Percentiles rank a stretch among this genome's conserved stretches.
phyloP scores from a whole-genome alignment of 768 basidiomycete species.

The Pisolithus albus region DNA sequence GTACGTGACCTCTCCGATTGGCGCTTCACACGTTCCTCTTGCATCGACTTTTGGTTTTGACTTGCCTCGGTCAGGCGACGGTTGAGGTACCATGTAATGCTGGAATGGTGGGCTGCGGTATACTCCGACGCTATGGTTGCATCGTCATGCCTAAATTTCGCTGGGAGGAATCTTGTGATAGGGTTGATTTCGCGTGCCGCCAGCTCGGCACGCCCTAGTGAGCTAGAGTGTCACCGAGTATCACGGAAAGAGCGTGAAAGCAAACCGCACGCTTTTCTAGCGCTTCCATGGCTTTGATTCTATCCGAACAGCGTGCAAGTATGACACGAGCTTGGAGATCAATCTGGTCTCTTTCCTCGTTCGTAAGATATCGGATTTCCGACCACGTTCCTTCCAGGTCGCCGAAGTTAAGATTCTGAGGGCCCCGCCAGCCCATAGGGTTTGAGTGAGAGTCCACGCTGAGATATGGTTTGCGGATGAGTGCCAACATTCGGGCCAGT shows the following conservation, averaged over 20 bases:
- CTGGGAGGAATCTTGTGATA: slow-evolving; percentile 62
- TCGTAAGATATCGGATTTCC: slow-evolving; percentile 64
- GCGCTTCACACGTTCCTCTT: slow-evolving; percentile 88
- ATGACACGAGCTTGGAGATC: slow-evolving; percentile 88
- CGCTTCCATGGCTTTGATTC: slow-evolving; percentile 82
- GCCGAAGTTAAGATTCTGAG: slow-evolving; percentile 51
- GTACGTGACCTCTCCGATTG: slow-evolving; percentile 79
- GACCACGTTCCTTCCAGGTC: slow-evolving; percentile 50
- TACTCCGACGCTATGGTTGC: slow-evolving; percentile 50
- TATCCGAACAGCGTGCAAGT: slow-evolving; percentile 76
- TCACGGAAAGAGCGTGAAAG: slow-evolving; percentile 11
- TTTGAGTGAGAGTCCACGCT: slow-evolving; percentile 58
- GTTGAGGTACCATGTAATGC: slow-evolving; percentile 87
- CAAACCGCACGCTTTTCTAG: slow-evolving; percentile 75
- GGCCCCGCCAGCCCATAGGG: slow-evolving; percentile 44
- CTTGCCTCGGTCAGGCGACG: slow-evolving; percentile 74
- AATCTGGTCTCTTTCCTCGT: slow-evolving; percentile 93
- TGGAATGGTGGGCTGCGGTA: slow-evolving; percentile 84
- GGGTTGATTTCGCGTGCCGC: slow-evolving; percentile 59
- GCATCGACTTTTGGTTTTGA: slow-evolving; percentile 77
- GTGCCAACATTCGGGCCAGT: slow-evolving; percentile 62
- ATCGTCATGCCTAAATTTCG: slow-evolving; percentile 57
- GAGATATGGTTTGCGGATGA: slow-evolving; percentile 82
- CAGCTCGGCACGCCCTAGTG: slow-evolving; percentile 59
- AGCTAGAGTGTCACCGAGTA: slow-evolving; percentile 8